Percentiles rank a stretch among this genome's conserved stretches.
These are phyloP conservation scores for Psilocybe subaeruginosa DNA, from an alignment of 768 basidiomycete genomes.

Conservation along the genomic window DNA sequence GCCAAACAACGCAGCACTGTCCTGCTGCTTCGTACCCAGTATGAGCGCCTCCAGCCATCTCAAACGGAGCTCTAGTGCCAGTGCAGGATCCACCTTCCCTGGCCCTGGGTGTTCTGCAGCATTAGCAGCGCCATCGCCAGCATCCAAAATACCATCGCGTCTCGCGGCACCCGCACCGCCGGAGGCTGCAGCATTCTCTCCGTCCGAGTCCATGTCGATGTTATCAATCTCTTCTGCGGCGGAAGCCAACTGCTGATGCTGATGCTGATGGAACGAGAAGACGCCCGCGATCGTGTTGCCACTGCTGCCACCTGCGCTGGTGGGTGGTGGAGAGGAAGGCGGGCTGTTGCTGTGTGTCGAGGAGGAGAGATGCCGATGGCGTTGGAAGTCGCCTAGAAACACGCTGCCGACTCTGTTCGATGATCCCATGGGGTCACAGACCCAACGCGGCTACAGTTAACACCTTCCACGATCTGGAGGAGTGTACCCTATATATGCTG, in stretches of 20 bases:
- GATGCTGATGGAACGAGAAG: slow-evolving; percentile 30
- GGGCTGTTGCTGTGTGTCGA: slow-evolving; percentile 46
- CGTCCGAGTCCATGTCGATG: slow-evolving; percentile 21
- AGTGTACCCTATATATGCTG: not conserved
- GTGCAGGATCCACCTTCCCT: slow-evolving; percentile 56
- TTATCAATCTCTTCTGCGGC: slow-evolving; percentile 19
- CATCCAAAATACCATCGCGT: not conserved
- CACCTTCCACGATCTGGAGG: not conserved
- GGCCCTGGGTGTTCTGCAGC: slow-evolving; percentile 16
- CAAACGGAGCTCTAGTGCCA: slow-evolving; percentile 76
- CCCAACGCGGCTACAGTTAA: not conserved
- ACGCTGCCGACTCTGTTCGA: slow-evolving; percentile 64
- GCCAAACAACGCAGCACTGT: slow-evolving; percentile 1
- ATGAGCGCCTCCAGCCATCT: slow-evolving; percentile 83
- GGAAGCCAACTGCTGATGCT: slow-evolving; percentile 21
- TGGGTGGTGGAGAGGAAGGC: slow-evolving; percentile 43
- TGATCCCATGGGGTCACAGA: slow-evolving; percentile 15
- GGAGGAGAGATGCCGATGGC: slow-evolving; percentile 63
- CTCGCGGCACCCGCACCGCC: not conserved
- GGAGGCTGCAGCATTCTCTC: not conserved
- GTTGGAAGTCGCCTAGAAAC: slow-evolving; percentile 78
- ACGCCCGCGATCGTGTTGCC: slow-evolving; percentile 33
- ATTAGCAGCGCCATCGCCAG: not conserved
- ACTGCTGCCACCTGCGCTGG: slow-evolving; percentile 31
- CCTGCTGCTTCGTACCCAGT: slow-evolving; percentile 53